Evolutionary conservation across 352 stramenopile genomes (phyloP).

Genomic region (Phytophthora sp.): DNA sequence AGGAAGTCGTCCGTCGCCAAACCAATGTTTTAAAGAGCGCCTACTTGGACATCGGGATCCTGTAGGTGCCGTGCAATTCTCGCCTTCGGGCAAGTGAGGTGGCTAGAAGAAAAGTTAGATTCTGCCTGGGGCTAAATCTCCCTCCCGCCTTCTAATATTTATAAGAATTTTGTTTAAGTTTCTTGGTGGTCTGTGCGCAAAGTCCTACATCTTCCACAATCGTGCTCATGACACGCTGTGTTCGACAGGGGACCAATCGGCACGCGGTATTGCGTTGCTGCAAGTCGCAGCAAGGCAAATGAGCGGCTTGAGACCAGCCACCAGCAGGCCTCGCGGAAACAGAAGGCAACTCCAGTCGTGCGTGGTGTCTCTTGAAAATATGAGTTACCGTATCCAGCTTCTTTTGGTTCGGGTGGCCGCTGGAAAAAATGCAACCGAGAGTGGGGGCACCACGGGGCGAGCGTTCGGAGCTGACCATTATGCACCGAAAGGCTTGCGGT

Average conservation of each 20-base stretch:
- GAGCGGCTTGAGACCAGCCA: too few species aligned
- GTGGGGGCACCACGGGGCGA: too few species aligned
- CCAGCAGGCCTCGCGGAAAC: conserved; percentile 24
- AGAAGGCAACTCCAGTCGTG: conserved; percentile 11
- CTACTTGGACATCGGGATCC: conserved; percentile 33
- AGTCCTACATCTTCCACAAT: conserved; percentile 7
- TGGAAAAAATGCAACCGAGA: too few species aligned
- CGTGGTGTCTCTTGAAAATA: conserved; percentile 19
- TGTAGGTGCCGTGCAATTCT: conserved; percentile 13
- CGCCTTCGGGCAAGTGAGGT: conserved; percentile 1
- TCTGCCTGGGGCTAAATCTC: background rate
- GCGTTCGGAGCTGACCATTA: conserved; percentile 1
- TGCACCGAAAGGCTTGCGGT: conserved; percentile 34
- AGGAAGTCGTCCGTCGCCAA: conserved; percentile 28
- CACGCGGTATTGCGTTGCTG: background rate
- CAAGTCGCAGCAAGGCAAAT: too few species aligned
- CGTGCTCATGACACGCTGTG: background rate
- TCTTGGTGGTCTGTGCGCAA: conserved; percentile 9
- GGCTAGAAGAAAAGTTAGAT: conserved; percentile 18
- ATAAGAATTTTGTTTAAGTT: conserved; percentile 28
- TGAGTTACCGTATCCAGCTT: conserved; percentile 24
- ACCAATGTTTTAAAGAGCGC: conserved; percentile 19
- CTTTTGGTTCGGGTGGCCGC: background rate
- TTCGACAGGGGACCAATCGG: conserved; percentile 14
- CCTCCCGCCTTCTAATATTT: conserved; percentile 35